These are phyloP conservation scores for Paramecium biaurelia DNA, from an alignment of 73 alveolate species.

Conservation along the genomic window DNA sequence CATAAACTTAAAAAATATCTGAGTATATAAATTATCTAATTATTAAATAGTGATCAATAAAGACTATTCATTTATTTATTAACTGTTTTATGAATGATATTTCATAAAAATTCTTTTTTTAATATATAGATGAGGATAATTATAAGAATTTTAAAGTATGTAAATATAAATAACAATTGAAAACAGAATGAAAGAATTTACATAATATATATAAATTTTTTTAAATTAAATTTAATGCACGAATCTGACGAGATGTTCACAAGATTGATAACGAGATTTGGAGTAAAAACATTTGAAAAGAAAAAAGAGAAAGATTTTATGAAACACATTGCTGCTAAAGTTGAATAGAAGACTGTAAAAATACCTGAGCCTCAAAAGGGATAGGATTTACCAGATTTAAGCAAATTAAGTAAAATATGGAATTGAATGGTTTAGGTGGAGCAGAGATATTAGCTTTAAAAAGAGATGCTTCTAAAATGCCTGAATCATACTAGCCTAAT, in stretches of 20 bases:
- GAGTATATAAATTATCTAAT: too few relatives aligned
- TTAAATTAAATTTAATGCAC: constrained; percentile 30
- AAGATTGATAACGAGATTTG: background rate
- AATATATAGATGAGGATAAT: too few relatives aligned
- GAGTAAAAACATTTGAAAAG: constrained; percentile 7
- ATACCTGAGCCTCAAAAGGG: background rate
- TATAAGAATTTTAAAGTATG: too few relatives aligned
- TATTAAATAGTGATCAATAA: too few relatives aligned
- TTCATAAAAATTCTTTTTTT: too few relatives aligned
- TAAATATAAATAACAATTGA: background rate
- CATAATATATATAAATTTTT: background rate
- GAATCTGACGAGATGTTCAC: constrained; percentile 56
- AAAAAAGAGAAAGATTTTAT: constrained; percentile 34
- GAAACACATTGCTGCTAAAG: background rate
- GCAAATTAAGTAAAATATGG: background rate
- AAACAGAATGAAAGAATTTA: background rate
- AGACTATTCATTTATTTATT: too few relatives aligned
- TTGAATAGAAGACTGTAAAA: background rate
- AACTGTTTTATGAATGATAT: too few relatives aligned
- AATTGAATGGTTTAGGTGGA: background rate
- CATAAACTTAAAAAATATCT: too few relatives aligned
- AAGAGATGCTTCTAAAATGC: constrained; percentile 64
- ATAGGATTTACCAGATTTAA: constrained; percentile 4
- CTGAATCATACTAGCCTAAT: constrained; percentile 88
- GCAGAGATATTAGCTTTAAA: background rate